Percentiles rank a stretch among this genome's conserved stretches.
Evolutionary conservation across 805 yeast genomes (phyloP).

Genomic region (Myxozyma lipomycoides): DNA sequence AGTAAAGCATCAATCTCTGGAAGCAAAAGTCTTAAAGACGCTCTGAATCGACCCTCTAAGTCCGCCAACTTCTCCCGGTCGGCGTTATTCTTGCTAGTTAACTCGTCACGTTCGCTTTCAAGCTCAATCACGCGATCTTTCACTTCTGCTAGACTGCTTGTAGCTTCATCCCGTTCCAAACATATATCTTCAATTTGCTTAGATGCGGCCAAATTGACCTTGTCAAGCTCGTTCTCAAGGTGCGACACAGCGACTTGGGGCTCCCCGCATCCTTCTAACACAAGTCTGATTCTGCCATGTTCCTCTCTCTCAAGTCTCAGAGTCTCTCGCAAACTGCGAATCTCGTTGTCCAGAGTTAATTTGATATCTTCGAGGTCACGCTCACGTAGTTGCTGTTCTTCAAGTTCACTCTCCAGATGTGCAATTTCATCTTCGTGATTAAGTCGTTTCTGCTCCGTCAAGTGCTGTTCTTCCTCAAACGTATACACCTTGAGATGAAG

Average conservation of each 20-base stretch:
- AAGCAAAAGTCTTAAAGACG: constrained; percentile 3
- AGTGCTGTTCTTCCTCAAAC: constrained; percentile 44
- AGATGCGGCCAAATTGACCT: background rate
- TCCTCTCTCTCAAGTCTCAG: constrained; percentile 14
- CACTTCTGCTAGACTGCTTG: background rate
- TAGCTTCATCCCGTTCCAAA: background rate
- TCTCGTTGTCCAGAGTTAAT: constrained; percentile 16
- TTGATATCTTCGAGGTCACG: constrained; percentile 23
- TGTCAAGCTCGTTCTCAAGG: constrained; percentile 7
- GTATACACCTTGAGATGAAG: constrained; percentile 46
- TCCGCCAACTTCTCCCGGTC: constrained; percentile 1
- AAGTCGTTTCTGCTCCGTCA: constrained; percentile 17
- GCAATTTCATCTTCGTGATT: constrained; percentile 24
- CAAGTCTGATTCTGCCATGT: background rate
- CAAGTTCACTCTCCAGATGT: constrained; percentile 20
- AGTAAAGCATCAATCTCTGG: constrained; percentile 1
- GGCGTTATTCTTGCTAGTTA: background rate
- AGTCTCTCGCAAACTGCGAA: constrained; percentile 16
- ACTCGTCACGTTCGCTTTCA: constrained; percentile 3
- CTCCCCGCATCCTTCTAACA: background rate
- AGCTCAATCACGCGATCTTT: constrained; percentile 5
- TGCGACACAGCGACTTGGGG: background rate
- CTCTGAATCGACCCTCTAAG: background rate
- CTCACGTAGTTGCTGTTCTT: constrained; percentile 37
- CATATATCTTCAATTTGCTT: background rate